Evolutionary conservation across 345 rosid genomes (phyloP), one percentile per base, ranked within the genome.

Genomic region (Gossypium sturtianum): DNA sequence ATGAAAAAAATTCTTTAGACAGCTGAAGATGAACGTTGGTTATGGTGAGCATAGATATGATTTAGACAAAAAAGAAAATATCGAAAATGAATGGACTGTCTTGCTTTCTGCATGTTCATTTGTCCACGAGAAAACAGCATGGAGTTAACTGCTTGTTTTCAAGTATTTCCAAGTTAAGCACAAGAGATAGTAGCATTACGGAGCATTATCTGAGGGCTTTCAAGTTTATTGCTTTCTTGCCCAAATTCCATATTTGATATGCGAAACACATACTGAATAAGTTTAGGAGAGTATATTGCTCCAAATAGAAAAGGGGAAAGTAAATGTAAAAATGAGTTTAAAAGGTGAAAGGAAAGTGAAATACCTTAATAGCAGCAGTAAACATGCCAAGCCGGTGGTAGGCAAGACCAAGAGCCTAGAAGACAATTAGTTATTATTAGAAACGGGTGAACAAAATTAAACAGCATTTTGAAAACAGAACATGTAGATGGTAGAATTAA

Each of bases 321-420:
- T 29, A 29, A 25, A 8, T 7, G 43, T 16, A 29, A 58, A 23
- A 38, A 13, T 15, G 38, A 54, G 53, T 52, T 38, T 25, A 22
- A 3, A 75, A 19, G 44, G 57, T 41, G 64, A 75, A 75, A 71
- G 16, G 25, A 70, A 63, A 61, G 57, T 27, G 70, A 53, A 19
- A 48, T 77, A 91, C 99, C 97, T 95, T 95, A 76, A 89, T 79
- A 68, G 99, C 96, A 70, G 99, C 99, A 75, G 97, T 91, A 78
- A 87, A 86, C 97, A 91, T 95, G 77, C 96, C 98, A 83, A 93
- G 91, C 66, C 90, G 88, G 77, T 90, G 97, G 87, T 95, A 95
- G 43, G 98, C 93, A 78, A 93, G 84, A 76, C 96, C 99, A 10
- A 95, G 88, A 76, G 98, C 96, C 99, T 95, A 73, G 73, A 82